Conservation (phyloP, 768 basidiomycete genomes). For the Asterophora lycoperdoides region DNA sequence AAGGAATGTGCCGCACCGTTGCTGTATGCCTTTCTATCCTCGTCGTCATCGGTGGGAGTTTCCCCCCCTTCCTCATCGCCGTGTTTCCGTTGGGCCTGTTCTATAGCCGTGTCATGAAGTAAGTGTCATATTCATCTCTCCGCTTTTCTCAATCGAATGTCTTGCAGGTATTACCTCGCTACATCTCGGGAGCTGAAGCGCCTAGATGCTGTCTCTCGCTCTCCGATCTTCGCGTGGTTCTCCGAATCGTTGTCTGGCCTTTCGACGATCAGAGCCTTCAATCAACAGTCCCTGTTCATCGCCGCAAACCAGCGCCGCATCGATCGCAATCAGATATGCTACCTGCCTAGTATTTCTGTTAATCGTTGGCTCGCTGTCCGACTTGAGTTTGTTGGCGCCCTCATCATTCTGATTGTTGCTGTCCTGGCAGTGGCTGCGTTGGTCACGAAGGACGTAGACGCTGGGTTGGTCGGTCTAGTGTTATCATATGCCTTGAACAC, state of each 20-base stretch:
- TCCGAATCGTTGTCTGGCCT: conserved; percentile 73
- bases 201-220: conserved; percentile 82
- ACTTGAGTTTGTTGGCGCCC: conserved; percentile 77
- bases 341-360: conserved; percentile 64
- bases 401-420: conserved; percentile 74
- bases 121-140: conserved; percentile 18
- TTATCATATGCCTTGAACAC: conserved; percentile 82
- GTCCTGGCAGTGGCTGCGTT: conserved; percentile 63
- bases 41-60: conserved; percentile 73
- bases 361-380: conserved; percentile 85
- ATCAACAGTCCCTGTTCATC: conserved; percentile 64
- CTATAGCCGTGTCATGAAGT: conserved; percentile 80
- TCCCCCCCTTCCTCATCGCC: conserved; percentile 77
- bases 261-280: conserved; percentile 80
- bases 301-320: conserved; percentile 67
- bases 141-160: neutral
- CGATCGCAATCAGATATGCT: conserved; percentile 83
- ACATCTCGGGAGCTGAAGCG: conserved; percentile 88
- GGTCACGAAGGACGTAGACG: conserved; percentile 75
- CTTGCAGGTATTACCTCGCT: conserved; percentile 73
- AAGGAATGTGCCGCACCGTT: conserved; percentile 62
- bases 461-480: conserved; percentile 83
- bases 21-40: conserved; percentile 56
- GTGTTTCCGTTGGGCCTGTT: conserved; percentile 75
- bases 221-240: conserved; percentile 90